Conservation (phyloP, 2,329 filamentous ascomycete genomes). For the Diaporthe vexans region DNA sequence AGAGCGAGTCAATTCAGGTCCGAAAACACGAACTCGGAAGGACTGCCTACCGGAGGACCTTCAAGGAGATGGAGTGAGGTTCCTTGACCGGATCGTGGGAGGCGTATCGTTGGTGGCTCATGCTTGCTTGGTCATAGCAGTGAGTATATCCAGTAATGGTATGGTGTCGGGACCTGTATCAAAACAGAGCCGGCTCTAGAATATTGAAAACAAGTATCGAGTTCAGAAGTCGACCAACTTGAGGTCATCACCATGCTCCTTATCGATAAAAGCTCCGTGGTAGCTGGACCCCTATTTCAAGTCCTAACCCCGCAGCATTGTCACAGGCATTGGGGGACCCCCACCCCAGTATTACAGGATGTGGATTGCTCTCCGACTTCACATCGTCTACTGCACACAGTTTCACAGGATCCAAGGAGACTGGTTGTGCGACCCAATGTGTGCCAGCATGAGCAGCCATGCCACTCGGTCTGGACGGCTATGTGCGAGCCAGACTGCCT, state of each 20-base stretch:
- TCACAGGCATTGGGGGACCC: background rate
- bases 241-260: constrained; percentile 29
- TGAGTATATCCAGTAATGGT: background rate
- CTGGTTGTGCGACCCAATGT: background rate
- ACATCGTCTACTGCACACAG: background rate
- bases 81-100: constrained; percentile 76
- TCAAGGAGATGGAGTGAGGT: constrained; percentile 83
- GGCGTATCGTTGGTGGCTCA: constrained; percentile 72
- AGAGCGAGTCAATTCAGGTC: constrained; percentile 40
- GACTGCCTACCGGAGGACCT: constrained; percentile 76
- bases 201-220: background rate
- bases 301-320: constrained; percentile 10
- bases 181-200: background rate
- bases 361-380: background rate
- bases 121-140: constrained; percentile 46
- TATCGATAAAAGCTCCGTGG: constrained; percentile 32
- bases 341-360: background rate
- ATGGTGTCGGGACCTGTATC: background rate
- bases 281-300: background rate
- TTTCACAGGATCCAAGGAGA: background rate
- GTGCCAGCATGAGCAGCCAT: background rate
- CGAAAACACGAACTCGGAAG: constrained; percentile 13
- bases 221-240: background rate
- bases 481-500: background rate
- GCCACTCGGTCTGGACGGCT: background rate